Evolutionary conservation across 2,329 filamentous ascomycete genomes (phyloP), one percentile per base, ranked within the genome.

Genomic region (Aspergillus hiratsukae): DNA sequence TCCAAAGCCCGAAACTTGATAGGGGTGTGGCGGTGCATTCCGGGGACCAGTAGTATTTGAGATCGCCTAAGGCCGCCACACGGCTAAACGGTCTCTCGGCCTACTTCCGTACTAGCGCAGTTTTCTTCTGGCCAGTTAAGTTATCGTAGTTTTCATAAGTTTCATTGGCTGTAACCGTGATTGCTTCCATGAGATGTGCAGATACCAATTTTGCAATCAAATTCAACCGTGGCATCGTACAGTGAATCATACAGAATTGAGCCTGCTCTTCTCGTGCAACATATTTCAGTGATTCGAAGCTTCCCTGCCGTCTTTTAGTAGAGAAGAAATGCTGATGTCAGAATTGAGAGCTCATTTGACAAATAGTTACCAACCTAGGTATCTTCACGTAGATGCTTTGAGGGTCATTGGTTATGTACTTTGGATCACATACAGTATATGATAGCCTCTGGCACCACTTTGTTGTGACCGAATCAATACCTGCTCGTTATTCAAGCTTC

Each of bases 21-120:
- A 65, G 64, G 66, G 61, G 55, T 65, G 64, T 66, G 67, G 67
- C 66, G 66, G 64, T 69, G 66, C 64, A 58, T 52, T 29, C 27
- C 51, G 31, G 43, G 43, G 43, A 17, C 5, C 14, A 17, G 7
- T 37, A 17, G 31, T 35, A 35, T 14, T 17, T 17, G 17, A 4
- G 23, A 5, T 7, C 17, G 43, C 9, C 21, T 46, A 21, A 46
- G 21, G 43, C 43, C 23, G 23, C 19, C 23, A 46, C 41, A 45
- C 40, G 3, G 10, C 40, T 21, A 43, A n/a, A 21, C 8, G 3
- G 10, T 11, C 19, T 45, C 10, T 4, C 21, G 4, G n/a, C n/a
- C n/a, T 45, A 10, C 23, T 23, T 23, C 23, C 23, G 23, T 23
- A 23, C 8, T 23, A 23, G 40, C 21, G n/a, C 21, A 9, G 41